Percentiles rank a stretch among this genome's conserved stretches.
Conservation (phyloP, 2,329 filamentous ascomycete species). For the Penicillium sp. region DNA sequence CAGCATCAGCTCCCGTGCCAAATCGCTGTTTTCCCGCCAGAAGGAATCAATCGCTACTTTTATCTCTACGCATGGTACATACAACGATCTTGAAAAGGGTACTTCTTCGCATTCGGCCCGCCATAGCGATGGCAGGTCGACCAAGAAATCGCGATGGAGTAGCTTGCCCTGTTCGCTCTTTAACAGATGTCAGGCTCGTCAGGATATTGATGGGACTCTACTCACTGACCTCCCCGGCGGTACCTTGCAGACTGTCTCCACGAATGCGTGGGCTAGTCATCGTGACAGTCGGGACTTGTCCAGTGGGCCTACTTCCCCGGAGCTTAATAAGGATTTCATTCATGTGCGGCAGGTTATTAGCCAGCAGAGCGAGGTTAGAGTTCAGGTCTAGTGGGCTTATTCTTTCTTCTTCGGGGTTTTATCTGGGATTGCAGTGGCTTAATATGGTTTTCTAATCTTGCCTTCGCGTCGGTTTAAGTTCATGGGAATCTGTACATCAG, state of each 20-base stretch:
- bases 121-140: background rate
- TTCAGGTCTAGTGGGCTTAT: constrained; percentile 9
- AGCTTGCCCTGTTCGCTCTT: constrained; percentile 15
- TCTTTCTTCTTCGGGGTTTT: background rate
- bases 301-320: constrained; percentile 3
- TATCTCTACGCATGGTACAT: background rate
- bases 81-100: constrained; percentile 28
- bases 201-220: constrained; percentile 11
- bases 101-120: background rate
- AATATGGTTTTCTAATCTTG: background rate
- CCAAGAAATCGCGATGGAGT: constrained; percentile 12
- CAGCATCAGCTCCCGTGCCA: constrained; percentile 31
- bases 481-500: background rate
- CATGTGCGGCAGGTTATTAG: constrained; percentile 36
- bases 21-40: constrained; percentile 26
- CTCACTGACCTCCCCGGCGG: constrained; percentile 18
- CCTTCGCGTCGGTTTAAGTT: background rate
- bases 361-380: constrained; percentile 33
- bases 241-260: constrained; percentile 27
- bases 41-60: constrained; percentile 9
- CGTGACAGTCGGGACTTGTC: constrained; percentile 27
- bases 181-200: constrained; percentile 8
- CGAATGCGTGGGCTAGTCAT: constrained; percentile 37
- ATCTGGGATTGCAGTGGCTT: background rate
- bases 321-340: constrained; percentile 25